These are phyloP conservation scores for Cutaneotrichosporon sp. DNA, from an alignment of 1,284 basidiomycete species.

Conservation along the genomic window DNA sequence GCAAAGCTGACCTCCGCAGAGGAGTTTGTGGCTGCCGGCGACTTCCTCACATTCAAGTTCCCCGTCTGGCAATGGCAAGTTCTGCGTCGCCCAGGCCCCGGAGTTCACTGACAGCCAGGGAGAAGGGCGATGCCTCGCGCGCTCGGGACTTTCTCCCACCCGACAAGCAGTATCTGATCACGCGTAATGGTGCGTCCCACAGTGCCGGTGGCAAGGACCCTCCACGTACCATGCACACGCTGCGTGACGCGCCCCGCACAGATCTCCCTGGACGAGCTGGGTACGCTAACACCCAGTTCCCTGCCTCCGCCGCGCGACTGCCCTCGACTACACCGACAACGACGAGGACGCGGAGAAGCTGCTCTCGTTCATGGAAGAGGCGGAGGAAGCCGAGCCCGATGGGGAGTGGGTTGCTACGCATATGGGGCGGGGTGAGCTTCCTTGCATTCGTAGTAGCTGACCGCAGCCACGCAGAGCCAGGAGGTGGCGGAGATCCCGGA, in stretches of 20 bases:
- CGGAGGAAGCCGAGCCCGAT: conserved; percentile 43
- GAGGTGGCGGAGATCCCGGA: conserved; percentile 45
- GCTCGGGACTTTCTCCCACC: conserved; percentile 83
- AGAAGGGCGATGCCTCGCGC: conserved; percentile 78
- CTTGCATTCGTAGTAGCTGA: not conserved
- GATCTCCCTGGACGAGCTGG: not conserved
- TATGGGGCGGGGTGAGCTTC: conserved; percentile 39
- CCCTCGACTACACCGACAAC: conserved; percentile 86
- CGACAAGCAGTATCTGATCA: conserved; percentile 95
- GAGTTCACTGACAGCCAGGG: conserved; percentile 55
- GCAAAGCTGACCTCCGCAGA: conserved; percentile 55
- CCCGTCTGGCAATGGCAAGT: conserved; percentile 94
- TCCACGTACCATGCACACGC: not conserved
- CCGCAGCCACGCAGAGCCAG: conserved; percentile 17
- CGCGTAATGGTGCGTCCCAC: conserved; percentile 59
- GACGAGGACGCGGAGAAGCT: conserved; percentile 91
- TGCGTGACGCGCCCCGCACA: too few species aligned
- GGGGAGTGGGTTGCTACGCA: conserved; percentile 54
- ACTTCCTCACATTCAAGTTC: conserved; percentile 93
- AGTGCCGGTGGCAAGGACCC: not conserved
- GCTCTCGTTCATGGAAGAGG: conserved; percentile 54
- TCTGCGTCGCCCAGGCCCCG: conserved; percentile 47
- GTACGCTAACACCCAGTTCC: conserved; percentile 57
- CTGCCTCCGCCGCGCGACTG: conserved; percentile 82
- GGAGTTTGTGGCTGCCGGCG: conserved; percentile 92